Evolutionary conservation across 352 stramenopile genomes (phyloP), one percentile per base, ranked within the genome.

Genomic region (Phytophthora tubulina): DNA sequence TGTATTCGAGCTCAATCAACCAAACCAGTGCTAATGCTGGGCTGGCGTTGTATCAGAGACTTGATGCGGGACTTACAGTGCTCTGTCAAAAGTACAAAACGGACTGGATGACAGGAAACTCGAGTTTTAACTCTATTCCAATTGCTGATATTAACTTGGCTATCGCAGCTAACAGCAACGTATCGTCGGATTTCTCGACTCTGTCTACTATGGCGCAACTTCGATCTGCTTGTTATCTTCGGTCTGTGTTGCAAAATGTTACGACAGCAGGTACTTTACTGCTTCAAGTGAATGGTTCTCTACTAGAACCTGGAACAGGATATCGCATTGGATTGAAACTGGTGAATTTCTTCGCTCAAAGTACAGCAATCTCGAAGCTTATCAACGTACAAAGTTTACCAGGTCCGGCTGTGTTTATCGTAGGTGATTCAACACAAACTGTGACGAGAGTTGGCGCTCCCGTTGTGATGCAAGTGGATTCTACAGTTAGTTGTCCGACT

Each of bases 241-340:
- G 76, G 9, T 79, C 80, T 0, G 14, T 88, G 6, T 67, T 73
- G 0, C 63, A 78, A 33, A 73, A 35, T 32, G 71, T 81, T 2
- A 83, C 82, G 0, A 27, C 21, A 3, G 14, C 57, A 0, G 32
- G 46, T 21, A 52, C 62, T 10, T 44, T 89, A 10, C 64, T 67
- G 8, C 45, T 92, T n/a, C 46, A 69, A 7, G 42, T 93, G 32
- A 80, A 93, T 54, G 88, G 74, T 42, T 75, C 77, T 0, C 51
- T 79, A 0, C 31, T 95, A 0, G 71, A 85, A 46, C 38, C 76
- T 1, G 73, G 80, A 2, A 67, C 67, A 15, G 65, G 39, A 3
- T 92, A 92, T 57, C 54, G 80, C 2, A 54, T 93, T 5, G 85
- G 84, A 0, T 52, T 93, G 17, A 77, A 76, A 13, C 76, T 95